Base-by-base conservation (phyloP, 2,329 filamentous ascomycete species). In the Fusarium goolgardi region DNA sequence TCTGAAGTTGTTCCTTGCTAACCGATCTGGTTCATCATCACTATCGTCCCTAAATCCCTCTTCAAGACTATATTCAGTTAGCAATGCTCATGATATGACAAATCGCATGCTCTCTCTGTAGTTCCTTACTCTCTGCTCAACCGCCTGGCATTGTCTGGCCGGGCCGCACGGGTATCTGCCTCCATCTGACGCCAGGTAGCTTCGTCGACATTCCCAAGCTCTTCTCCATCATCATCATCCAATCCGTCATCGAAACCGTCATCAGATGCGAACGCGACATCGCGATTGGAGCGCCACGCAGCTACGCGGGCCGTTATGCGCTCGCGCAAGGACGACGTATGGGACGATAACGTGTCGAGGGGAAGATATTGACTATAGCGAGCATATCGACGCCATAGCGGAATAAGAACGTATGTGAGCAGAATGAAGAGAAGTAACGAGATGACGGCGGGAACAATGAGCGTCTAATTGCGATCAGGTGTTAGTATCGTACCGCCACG, bases 331-430 rank as follows among this genome's bases (percentile, higher is more conserved):
- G 87, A 81, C 10, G 81, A 79, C 8, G 85, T 89, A 51, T 84
- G 85, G 51, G 82, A 85, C 23, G 86, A 86, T 63, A 91, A 86
- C 32, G 84, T 81, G 64, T 91, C 85, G 67, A 93, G 79, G 1
- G 91, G 91, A 3, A 93, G 86, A 75, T 94, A 94, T 63, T 92
- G 89, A 74, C 88, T 86, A 77, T 93, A 93, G 63, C 90, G 88
- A 71, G 85, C 85, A 78, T 92, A 91, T 58, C 85, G 86, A 47
- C 87, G 89, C 86, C 91, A 91, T 62, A 91, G 75, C 3, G 91
- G 91, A 27, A 92, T 75, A 63, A 92, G 73, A 71, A 89, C 79
- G 76, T 88, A 91, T 57, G 87, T 89, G 58, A 89, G 79, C 59
- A 88, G 59, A 71, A 93, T 78, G 78, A 92, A 94, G 69, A 93